Evolutionary conservation across 139 green algal species (phyloP), one percentile per base, ranked within the genome.

Genomic region (Gonium pectorale): DNA sequence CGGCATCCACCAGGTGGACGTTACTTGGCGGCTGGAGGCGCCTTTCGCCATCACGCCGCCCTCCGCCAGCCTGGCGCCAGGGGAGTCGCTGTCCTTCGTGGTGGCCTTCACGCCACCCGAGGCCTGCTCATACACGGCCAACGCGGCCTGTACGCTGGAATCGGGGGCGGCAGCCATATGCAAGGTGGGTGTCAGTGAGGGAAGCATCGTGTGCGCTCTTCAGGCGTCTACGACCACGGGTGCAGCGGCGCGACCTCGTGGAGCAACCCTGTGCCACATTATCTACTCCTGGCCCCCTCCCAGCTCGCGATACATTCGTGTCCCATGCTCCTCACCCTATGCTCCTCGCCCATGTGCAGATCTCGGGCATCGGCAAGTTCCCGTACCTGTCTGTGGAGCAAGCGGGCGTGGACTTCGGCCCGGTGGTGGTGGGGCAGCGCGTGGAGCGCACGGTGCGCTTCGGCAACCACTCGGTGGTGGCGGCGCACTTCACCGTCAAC

Each of bases 311-410:
- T 29, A 31, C 56, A 69, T 17, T 38, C 6, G 31, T 71, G 35
- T 31, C n/a, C n/a, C n/a, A n/a, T n/a, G n/a, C n/a, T n/a, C 46
- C 9, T 26, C 9, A 40, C 37, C 8, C 13, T 27, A 13, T 21
- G 40, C 9, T 46, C 7, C 19, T 22, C 72, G 29, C 33, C 15
- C 38, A 41, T 33, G 69, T 35, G 26, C 88, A 93, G 80, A 77
- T 96, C 22, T 85, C 77, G 6, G 94, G 92, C 49, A 91, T 94
- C 40, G 92, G 89, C 67, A 95, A 95, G 89, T 94, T 92, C 67
- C 93, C 94, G 15, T 95, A 93, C 89, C 59, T 96, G 37, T 87
- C 86, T 0, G 44, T 95, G 49, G 89, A 93, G 67, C 51, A 81
- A 41, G 37, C 35, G 27, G 43, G 49, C 0, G 63, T 94, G 24